Evolutionary conservation across 1,284 basidiomycete genomes (phyloP), one percentile per base, ranked within the genome.

Genomic region (Fistulinella staudtii): DNA sequence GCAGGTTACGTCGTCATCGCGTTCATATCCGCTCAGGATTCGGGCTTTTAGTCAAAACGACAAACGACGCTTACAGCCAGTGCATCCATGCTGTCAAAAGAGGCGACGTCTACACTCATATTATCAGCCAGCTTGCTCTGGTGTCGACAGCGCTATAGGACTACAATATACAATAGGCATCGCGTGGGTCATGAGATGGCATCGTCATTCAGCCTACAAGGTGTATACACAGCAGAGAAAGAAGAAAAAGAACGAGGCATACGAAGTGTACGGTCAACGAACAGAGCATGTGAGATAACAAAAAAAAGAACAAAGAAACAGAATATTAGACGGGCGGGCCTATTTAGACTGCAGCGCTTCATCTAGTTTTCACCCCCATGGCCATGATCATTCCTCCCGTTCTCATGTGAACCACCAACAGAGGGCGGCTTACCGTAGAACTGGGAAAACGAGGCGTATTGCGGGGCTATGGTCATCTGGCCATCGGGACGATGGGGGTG

Each of bases 401-500:
- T 53, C 36, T 65, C 66, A 36, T 60, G 61, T 20, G 61, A 51
- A n/a, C 59, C 53, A 33, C 61, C 57, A 5, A 55, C 51, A 6
- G 65, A 65, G 45, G 65, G 53, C 9, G 65, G 64, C 44, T 66
- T 68, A 22, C 54, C 53, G 29, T 66, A 68, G 36, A 67, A 51
- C 4, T 64, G 62, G 8, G 66, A 44, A 41, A 68, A 72, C 6
- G 68, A 47, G 35, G 67, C 58, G 49, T 72, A 70, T 43, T 60
- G 61, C 9, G 65, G 64, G 20, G 53, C 35, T 55, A 71, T 61
- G 20, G 60, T 45, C 44, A 71, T 64, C 52, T 68, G 71, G 5
- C 64, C 60, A 51, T 72, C 72, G 35, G 73, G 70, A 45, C 71
- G 65, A 52, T 70, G 65, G 23, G 67, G 61, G 48, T 61, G 65